Percentiles rank a stretch among this genome's conserved stretches.
These are phyloP conservation scores for Penicillium cosmopolitanum DNA, from an alignment of 495 filamentous ascomycete species.

Conservation along the genomic window DNA sequence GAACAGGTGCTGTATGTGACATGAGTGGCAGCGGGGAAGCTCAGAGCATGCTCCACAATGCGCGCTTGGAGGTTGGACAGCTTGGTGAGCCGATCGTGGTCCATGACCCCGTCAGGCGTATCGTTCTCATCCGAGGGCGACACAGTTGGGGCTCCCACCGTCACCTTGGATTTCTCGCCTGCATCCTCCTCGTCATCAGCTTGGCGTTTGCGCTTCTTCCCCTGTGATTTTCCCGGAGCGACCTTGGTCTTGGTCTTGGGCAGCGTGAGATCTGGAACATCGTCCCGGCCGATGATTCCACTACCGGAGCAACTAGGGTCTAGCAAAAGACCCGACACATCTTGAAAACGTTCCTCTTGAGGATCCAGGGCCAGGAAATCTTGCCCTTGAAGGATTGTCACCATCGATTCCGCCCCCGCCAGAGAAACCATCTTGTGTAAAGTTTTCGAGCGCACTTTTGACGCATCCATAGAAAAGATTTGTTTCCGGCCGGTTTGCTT, in stretches of 20 bases:
- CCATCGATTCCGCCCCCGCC: conserved; percentile 68
- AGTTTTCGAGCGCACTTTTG: conserved; percentile 61
- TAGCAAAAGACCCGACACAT: conserved; percentile 75
- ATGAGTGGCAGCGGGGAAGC: conserved; percentile 73
- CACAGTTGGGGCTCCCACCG: conserved; percentile 13
- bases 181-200: conserved; percentile 29
- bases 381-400: conserved; percentile 66
- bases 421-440: conserved; percentile 79
- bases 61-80: conserved; percentile 77
- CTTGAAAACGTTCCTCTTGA: conserved; percentile 46
- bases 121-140: conserved; percentile 43
- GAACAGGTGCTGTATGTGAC: conserved; percentile 96
- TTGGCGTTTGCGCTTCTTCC: conserved; percentile 50
- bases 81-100: conserved; percentile 62
- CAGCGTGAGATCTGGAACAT: conserved; percentile 61
- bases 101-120: conserved; percentile 27
- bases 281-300: conserved; percentile 88
- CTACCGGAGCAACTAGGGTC: conserved; percentile 95
- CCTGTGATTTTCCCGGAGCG: conserved; percentile 29
- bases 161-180: conserved; percentile 18
- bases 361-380: conserved; percentile 84
- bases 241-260: conserved; percentile 34
- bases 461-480: conserved; percentile 50
- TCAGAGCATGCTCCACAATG: conserved; percentile 79
- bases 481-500: conserved; percentile 29